A percentile compares a stretch with the other conserved stretches of the same genome.
phyloP scores from a whole-genome alignment of 2,329 filamentous ascomycete genomes.

The Talaromyces sp. region DNA sequence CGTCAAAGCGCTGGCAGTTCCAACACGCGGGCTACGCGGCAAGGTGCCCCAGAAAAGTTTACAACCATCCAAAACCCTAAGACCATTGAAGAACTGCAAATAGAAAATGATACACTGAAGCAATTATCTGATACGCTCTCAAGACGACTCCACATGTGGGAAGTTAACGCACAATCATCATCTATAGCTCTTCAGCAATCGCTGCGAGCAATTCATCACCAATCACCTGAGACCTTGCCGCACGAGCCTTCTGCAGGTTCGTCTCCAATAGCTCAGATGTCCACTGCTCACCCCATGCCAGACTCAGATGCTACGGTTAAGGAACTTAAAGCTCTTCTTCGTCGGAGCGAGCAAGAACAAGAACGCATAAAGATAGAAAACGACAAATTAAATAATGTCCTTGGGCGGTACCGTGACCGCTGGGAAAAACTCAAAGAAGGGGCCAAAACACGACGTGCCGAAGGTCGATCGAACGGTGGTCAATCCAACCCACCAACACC shows the following conservation, averaged over 20 bases:
- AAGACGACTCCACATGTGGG: constrained; percentile 87
- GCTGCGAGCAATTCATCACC: constrained; percentile 55
- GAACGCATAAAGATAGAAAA: constrained; percentile 65
- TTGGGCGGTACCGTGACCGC: constrained; percentile 62
- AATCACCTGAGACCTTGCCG: constrained; percentile 35
- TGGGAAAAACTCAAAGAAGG: constrained; percentile 72
- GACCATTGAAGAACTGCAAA: constrained; percentile 81
- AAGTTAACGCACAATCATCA: constrained; percentile 86
- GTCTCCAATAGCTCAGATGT: constrained; percentile 26
- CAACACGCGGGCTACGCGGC: constrained; percentile 31
- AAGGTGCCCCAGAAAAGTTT: constrained; percentile 29
- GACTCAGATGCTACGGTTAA: constrained; percentile 57
- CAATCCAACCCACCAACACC: constrained; percentile 12
- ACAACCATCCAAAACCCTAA: constrained; percentile 53
- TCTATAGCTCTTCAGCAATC: constrained; percentile 86
- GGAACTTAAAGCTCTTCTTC: constrained; percentile 70
- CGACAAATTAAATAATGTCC: constrained; percentile 58
- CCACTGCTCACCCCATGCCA: constrained; percentile 24
- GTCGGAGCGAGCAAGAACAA: constrained; percentile 60
- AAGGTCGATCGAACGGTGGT: constrained; percentile 22
- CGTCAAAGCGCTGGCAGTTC: constrained; percentile 48
- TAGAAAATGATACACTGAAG: constrained; percentile 86
- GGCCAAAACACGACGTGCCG: constrained; percentile 49
- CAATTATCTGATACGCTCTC: constrained; percentile 83
- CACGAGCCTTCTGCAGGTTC: constrained; percentile 34